Percentiles rank a stretch among this genome's conserved stretches.
Conservation (phyloP, 2,329 filamentous ascomycete genomes). For the Neonectria coccinea region DNA sequence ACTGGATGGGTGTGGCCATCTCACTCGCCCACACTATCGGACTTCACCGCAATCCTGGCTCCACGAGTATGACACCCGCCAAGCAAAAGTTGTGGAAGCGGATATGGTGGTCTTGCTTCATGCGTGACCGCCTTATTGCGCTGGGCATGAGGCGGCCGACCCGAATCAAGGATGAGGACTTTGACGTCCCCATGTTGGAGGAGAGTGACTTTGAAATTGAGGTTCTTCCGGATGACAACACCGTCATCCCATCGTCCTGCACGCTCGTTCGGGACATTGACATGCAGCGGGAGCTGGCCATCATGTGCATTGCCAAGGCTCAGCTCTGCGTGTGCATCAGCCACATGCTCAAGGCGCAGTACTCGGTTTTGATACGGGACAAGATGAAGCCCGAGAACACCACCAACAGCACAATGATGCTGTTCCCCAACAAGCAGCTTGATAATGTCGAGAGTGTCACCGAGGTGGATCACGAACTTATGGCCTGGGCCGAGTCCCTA, state of each 20-base stretch:
- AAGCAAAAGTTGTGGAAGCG: constrained; percentile 91
- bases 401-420: constrained; percentile 84
- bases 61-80: constrained; percentile 77
- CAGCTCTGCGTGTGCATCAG: constrained; percentile 91
- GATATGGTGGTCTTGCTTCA: constrained; percentile 98
- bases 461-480: constrained; percentile 81
- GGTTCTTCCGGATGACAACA: constrained; percentile 73
- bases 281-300: constrained; percentile 82
- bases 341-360: constrained; percentile 89
- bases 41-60: constrained; percentile 84
- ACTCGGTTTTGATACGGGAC: constrained; percentile 88
- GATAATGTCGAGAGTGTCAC: constrained; percentile 85
- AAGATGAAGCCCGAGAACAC: constrained; percentile 82
- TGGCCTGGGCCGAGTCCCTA: constrained; percentile 80
- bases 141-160: constrained; percentile 94
- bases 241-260: constrained; percentile 77
- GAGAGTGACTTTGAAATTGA: constrained; percentile 86
- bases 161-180: constrained; percentile 92
- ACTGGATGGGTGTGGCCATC: constrained; percentile 97
- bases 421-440: constrained; percentile 88
- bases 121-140: constrained; percentile 92
- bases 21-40: constrained; percentile 94
- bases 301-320: constrained; percentile 92
- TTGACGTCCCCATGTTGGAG: constrained; percentile 90
- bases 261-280: constrained; percentile 75